phyloP scores from a whole-genome alignment of 495 filamentous ascomycete genomes.

The Xylaria curta region DNA sequence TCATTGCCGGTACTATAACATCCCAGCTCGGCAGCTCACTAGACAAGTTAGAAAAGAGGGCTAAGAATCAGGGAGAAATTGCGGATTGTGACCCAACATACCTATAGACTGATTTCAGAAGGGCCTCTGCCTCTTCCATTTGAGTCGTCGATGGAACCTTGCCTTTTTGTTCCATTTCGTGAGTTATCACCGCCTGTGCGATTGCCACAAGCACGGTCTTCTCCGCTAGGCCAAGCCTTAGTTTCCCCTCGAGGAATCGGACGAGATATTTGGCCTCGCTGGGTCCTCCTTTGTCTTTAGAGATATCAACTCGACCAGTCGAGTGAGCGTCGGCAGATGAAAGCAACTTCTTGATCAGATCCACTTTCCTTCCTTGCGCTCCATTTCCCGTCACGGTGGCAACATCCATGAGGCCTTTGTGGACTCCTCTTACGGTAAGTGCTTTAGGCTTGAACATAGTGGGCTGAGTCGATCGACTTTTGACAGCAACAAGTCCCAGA shows the following conservation, averaged over 20 bases:
- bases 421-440: slow-evolving; percentile 84
- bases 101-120: slow-evolving; percentile 91
- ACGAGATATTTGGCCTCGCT: slow-evolving; percentile 95
- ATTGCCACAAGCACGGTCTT: slow-evolving; percentile 88
- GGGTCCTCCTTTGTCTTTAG: slow-evolving; percentile 88
- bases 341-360: slow-evolving; percentile 91
- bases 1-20: slow-evolving; percentile 87
- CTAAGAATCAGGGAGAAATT: background rate
- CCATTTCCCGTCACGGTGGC: slow-evolving; percentile 87
- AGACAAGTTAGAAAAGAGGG: slow-evolving; percentile 29
- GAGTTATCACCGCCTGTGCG: slow-evolving; percentile 83
- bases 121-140: slow-evolving; percentile 79
- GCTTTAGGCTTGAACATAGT: slow-evolving; percentile 98
- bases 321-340: slow-evolving; percentile 79
- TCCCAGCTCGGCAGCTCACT: slow-evolving; percentile 95
- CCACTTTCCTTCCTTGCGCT: slow-evolving; percentile 87
- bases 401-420: slow-evolving; percentile 86
- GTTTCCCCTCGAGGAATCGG: slow-evolving; percentile 90
- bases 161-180: slow-evolving; percentile 72
- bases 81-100: slow-evolving; percentile 41
- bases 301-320: slow-evolving; percentile 83
- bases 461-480: slow-evolving; percentile 89
- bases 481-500: slow-evolving; percentile 90
- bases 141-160: slow-evolving; percentile 74
- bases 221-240: slow-evolving; percentile 89